These are phyloP conservation scores for Solanum pinnatisectum DNA, from an alignment of 257 asterid genomes.

Conservation along the genomic window DNA sequence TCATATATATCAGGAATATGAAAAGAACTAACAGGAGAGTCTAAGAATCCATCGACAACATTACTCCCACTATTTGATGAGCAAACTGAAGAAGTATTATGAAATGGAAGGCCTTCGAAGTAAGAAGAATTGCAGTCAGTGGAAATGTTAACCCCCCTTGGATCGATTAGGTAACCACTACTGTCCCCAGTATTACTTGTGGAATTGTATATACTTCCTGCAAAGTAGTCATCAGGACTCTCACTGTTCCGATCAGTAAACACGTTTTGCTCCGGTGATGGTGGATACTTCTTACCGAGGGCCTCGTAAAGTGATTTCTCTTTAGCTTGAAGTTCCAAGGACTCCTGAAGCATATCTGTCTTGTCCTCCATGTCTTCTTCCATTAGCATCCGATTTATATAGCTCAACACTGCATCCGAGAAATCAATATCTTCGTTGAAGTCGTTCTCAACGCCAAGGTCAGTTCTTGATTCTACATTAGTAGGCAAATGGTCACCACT, in stretches of 20 bases:
- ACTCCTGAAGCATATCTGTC: slow-evolving; percentile 37
- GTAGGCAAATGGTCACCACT: background rate
- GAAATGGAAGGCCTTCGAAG: background rate
- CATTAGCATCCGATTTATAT: slow-evolving; percentile 29
- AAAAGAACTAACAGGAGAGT: slow-evolving; percentile 41
- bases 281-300: slow-evolving; percentile 38
- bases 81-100: slow-evolving; percentile 6
- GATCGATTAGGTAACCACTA: slow-evolving; percentile 14
- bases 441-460: background rate
- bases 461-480: background rate
- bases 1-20: slow-evolving; percentile 19
- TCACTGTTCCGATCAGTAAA: background rate
- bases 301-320: slow-evolving; percentile 43
- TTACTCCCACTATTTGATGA: slow-evolving; percentile 28
- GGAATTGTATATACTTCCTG: background rate
- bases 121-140: slow-evolving; percentile 6
- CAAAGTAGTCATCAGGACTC: slow-evolving; percentile 1
- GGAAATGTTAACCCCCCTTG: slow-evolving; percentile 17
- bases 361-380: slow-evolving; percentile 53
- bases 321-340: slow-evolving; percentile 36
- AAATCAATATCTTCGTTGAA: slow-evolving; percentile 26
- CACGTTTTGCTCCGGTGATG: slow-evolving; percentile 7
- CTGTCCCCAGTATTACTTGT: slow-evolving; percentile 1
- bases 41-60: slow-evolving; percentile 30
- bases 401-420: slow-evolving; percentile 36